Conservation (phyloP, 495 filamentous ascomycete genomes). For the Baudoinia panamericana region DNA sequence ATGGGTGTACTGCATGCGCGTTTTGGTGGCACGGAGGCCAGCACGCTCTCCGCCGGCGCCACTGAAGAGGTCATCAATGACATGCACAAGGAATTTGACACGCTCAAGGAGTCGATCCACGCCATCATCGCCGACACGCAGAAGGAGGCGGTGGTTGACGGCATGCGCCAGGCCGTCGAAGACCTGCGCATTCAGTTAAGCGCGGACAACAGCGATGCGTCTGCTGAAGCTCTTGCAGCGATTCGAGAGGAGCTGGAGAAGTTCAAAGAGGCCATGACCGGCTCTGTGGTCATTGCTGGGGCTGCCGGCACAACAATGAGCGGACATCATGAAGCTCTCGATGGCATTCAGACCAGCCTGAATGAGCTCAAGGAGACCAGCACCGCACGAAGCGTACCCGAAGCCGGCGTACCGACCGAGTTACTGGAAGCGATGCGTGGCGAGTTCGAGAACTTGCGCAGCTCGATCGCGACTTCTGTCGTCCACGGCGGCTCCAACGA, state of each 20-base stretch:
- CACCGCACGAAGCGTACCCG: background rate
- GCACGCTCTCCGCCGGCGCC: conserved; percentile 4
- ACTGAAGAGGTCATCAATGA: conserved; percentile 21
- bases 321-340: conserved; percentile 38
- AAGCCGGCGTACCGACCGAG: conserved; percentile 23
- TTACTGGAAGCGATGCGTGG: conserved; percentile 35
- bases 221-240: conserved; percentile 23
- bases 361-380: conserved; percentile 24
- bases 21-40: conserved; percentile 15
- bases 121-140: conserved; percentile 48
- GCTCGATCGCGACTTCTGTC: conserved; percentile 22
- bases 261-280: conserved; percentile 25
- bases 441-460: conserved; percentile 30
- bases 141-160: conserved; percentile 39
- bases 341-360: conserved; percentile 22
- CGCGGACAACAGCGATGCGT: conserved; percentile 21
- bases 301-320: conserved; percentile 11
- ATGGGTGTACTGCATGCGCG: conserved; percentile 26
- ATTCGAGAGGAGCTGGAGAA: conserved; percentile 28
- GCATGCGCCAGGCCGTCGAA: conserved; percentile 26
- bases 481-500: conserved; percentile 27
- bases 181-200: conserved; percentile 26
- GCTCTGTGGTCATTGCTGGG: conserved; percentile 22
- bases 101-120: conserved; percentile 57
- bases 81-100: conserved; percentile 42